phyloP scores from a whole-genome alignment of 176 grass and related monocot genomes.

The Pontederia crassipes region DNA sequence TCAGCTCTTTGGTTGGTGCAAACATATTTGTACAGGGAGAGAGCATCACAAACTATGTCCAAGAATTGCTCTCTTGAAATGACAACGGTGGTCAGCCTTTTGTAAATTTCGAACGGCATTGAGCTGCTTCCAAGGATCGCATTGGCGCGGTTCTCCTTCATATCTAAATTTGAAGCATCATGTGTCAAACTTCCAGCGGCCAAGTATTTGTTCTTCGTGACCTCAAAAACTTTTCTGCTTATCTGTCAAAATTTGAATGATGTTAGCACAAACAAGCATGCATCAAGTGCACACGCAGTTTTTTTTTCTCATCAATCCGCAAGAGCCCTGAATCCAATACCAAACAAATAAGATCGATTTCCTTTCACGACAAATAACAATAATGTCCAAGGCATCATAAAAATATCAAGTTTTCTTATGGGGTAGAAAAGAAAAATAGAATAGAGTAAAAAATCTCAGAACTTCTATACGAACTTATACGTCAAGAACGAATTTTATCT shows the following conservation, averaged over 20 bases:
- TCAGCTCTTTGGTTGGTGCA: conserved; percentile 85
- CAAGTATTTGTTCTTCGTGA: conserved; percentile 47
- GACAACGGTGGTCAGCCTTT: conserved; percentile 64
- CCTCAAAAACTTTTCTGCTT: conserved; percentile 84
- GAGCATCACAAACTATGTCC: conserved; percentile 60
- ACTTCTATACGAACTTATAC: no score
- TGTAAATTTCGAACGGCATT: conserved; percentile 84
- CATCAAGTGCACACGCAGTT: neutral
- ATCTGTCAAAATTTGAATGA: conserved; percentile 40
- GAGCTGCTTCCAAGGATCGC: neutral
- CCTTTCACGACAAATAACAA: no score
- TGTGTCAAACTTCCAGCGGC: neutral
- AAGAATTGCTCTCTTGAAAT: conserved; percentile 62
- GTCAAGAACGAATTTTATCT: no score
- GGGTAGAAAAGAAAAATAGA: no score
- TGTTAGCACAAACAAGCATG: neutral
- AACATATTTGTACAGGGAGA: conserved; percentile 74
- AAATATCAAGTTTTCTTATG: no score
- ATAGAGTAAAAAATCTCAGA: no score
- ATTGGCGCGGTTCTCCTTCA: neutral
- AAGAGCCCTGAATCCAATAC: no score
- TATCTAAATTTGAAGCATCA: conserved; percentile 25
- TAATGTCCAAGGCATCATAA: no score
- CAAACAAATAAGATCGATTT: no score
- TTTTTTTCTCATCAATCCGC: no score